Percentiles rank a stretch among this genome's conserved stretches.
Conservation (phyloP, 305 asterid genomes). For the Solanum hybrid region DNA sequence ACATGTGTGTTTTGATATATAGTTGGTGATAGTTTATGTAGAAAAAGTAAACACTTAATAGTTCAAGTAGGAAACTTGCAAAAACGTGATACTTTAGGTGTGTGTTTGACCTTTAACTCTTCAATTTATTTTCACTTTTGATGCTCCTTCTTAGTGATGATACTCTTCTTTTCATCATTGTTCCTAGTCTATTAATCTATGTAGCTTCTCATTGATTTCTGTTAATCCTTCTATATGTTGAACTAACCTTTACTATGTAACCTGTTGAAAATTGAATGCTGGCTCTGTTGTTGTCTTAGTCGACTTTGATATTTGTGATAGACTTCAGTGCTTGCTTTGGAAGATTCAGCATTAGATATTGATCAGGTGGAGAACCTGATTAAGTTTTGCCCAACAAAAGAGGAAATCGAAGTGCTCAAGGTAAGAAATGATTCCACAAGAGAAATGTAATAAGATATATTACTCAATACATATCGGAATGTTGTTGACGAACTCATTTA, state of each 20-base stretch:
- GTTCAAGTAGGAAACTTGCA: neutral
- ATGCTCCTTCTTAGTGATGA: neutral
- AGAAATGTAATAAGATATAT: neutral
- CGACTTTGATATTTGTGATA: constrained; percentile 17
- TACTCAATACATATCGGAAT: constrained; percentile 5
- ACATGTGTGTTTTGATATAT: neutral
- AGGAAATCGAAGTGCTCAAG: constrained; percentile 73
- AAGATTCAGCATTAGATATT: constrained; percentile 62
- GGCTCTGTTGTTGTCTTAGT: constrained; percentile 3
- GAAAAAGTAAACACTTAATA: neutral
- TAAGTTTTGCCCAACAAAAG: constrained; percentile 86
- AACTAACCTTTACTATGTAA: neutral
- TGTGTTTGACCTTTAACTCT: neutral
- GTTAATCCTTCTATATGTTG: neutral
- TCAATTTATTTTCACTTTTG: neutral
- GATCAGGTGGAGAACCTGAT: constrained; percentile 89
- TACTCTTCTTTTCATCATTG: neutral
- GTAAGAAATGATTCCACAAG: constrained; percentile 14
- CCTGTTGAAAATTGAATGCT: neutral
- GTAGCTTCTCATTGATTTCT: neutral
- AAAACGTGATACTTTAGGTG: neutral
- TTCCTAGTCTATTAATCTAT: neutral
- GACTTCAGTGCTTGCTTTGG: constrained; percentile 70
- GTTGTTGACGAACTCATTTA: neutral
- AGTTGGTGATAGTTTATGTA: neutral